Base-by-base conservation (phyloP, 805 yeast genomes). In the Suhomyces vadensis region DNA sequence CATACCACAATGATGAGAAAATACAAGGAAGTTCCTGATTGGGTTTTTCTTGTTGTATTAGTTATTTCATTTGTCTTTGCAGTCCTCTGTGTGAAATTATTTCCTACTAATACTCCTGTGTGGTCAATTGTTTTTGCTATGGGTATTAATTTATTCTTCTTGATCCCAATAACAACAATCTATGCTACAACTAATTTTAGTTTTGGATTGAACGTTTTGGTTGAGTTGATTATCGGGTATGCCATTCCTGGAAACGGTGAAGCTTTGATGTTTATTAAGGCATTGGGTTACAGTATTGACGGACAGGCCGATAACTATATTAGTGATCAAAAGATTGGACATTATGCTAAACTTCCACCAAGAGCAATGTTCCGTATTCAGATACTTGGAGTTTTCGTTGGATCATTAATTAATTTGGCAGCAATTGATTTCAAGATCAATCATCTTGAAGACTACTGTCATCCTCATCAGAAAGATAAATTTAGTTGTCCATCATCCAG, bases 61-160 rank as follows among this genome's bases (percentile, higher is more conserved):
- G 21, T 55, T 11, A 33, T 51, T 17, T 51, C 59, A 13, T 49
- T 52, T 7, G 19, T 47, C 5, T 53, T 56, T 38, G 71, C 67
- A 2, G 55, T 67, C n/a, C 33, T 58, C 2, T 64, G 69, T 41
- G 65, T 63, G 11, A 29, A 53, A 36, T 42, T 64, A n/a, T 67
- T 60, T 35, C 72, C 73, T 3, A 66, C 64, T 3, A 64, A 78
- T 39, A 77, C 84, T 3, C 84, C 85, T 17, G 78, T 79, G 14
- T 81, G 85, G 85, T 74, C 78, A 23, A 64, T 81, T 35, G 73
- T 80, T 63, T 71, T 81, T 48, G 71, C 78, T 3, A 53, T 79
- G 27, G 81, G 69, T 17, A 64, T 81, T 35, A 79, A 78, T 49
- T 60, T 74, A 35, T 61, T 74, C 4, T 78, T 80, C 49, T 64